Percentiles rank a stretch among this genome's conserved stretches.
Conservation (phyloP, 441 rosid genomes). For the Pelargonium australe region DNA sequence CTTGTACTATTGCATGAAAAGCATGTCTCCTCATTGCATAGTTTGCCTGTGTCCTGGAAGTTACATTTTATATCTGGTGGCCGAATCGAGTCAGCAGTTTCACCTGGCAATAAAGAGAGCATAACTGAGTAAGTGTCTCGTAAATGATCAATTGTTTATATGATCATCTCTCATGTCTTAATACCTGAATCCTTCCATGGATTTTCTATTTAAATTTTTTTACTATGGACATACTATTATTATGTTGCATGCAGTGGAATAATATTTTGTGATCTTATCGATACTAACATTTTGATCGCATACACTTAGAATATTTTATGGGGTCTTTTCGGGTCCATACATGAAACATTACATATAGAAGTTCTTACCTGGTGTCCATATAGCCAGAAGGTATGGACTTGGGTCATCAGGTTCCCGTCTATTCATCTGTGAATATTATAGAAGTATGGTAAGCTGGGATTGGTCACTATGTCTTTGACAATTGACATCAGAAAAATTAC, state of each 20-base stretch:
- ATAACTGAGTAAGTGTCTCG: background rate
- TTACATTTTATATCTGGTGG: constrained; percentile 37
- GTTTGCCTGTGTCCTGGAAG: constrained; percentile 29
- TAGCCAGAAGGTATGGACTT: constrained; percentile 87
- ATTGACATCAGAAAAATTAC: constrained; percentile 10
- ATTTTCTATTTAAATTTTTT: background rate
- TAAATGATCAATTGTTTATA: background rate
- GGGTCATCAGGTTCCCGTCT: constrained; percentile 85
- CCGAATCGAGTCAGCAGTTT: constrained; percentile 45
- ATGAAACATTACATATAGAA: background rate
- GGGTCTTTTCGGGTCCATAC: constrained; percentile 1
- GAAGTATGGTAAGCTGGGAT: constrained; percentile 15
- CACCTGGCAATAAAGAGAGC: constrained; percentile 31
- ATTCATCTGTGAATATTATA: constrained; percentile 52
- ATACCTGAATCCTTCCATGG: background rate
- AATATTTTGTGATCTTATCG: background rate
- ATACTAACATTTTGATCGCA: background rate
- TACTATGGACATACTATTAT: background rate
- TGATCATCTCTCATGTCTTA: background rate
- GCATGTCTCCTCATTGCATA: constrained; percentile 41
- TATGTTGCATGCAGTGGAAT: background rate
- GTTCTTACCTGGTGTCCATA: constrained; percentile 91
- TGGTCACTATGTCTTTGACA: constrained; percentile 13
- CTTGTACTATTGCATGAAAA: constrained; percentile 42
- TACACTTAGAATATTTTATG: background rate